Evolutionary conservation across 306 rosid genomes (phyloP), one percentile per base, ranked within the genome.

Genomic region (Castanea crenata): DNA sequence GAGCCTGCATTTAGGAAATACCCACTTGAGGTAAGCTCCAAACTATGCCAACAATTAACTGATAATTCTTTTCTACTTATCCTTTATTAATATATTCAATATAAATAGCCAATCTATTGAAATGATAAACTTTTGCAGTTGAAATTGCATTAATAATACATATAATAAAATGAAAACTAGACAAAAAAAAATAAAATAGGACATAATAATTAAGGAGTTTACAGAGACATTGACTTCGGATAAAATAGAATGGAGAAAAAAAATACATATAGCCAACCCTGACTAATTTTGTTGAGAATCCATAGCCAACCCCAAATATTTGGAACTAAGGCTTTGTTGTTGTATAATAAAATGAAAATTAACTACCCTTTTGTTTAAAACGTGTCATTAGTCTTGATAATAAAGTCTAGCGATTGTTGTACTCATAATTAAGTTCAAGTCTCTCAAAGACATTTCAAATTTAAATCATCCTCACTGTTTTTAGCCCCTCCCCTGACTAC

Each of bases 1-100:
- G 97, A 96, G 83, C 97, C 99, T 5, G 98, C 99, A 27, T 96
- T 96, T 80, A 85, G 94, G 83, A 87, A 89, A 86, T 90, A 90
- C 81, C 98, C 98, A 0, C 90, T 91, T 23, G 99, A 96, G 98
- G 98, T 96, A 78, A 87, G 82, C 59, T 55, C 77, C 55, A 64
- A 77, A 54, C 69, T 63, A 63, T 74, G 56, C 55, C 34, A 71
- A 73, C 23, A 62, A 55, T 58, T 65, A 80, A 80, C 71, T 52
- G 31, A 27, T 12, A 20, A 49, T 14, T 32, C 51, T 5, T 68
- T 67, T 76, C 35, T 73, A 2, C 31, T 64, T 70, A 13, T 73
- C 3, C 8, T 4, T 51, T 34, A 62, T 21, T 61, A 49, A 18
- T 5, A 61, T 13, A 35, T 71, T 16, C 70, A 69, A 31, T 27